Evolutionary conservation across 2,329 filamentous ascomycete species (phyloP).

Genomic region (Coleophoma eucalyptorum): DNA sequence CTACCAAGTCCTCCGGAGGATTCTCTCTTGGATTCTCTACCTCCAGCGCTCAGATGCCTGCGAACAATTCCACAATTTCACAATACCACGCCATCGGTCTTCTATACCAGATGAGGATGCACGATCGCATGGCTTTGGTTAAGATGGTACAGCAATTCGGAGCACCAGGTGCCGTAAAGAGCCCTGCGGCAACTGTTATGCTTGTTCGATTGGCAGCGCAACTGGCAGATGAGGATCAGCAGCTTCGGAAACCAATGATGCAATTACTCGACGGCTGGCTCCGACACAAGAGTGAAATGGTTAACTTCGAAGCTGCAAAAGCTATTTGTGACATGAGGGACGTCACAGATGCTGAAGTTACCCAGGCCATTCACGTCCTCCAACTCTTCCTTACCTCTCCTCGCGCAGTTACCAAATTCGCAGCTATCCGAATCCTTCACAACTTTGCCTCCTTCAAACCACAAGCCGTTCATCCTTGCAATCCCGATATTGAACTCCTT

Average conservation of each 20-base stretch:
- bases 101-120: slow-evolving; percentile 94
- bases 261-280: slow-evolving; percentile 94
- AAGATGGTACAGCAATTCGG: slow-evolving; percentile 99
- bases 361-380: slow-evolving; percentile 89
- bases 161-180: slow-evolving; percentile 87
- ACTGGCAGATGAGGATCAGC: slow-evolving; percentile 87
- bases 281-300: slow-evolving; percentile 98
- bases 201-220: slow-evolving; percentile 90
- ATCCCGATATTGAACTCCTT: slow-evolving; percentile 93
- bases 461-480: slow-evolving; percentile 85
- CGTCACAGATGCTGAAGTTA: slow-evolving; percentile 85
- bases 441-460: slow-evolving; percentile 97
- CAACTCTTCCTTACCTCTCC: slow-evolving; percentile 97
- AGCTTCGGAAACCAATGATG: slow-evolving; percentile 93
- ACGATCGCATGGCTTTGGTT: slow-evolving; percentile 96
- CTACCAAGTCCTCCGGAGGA: slow-evolving; percentile 80
- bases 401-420: slow-evolving; percentile 94
- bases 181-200: slow-evolving; percentile 87
- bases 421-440: slow-evolving; percentile 92
- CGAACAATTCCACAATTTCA: slow-evolving; percentile 94
- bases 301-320: slow-evolving; percentile 98
- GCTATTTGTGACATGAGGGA: slow-evolving; percentile 94
- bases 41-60: slow-evolving; percentile 67
- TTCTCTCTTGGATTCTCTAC: slow-evolving; percentile 92
- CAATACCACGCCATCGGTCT: slow-evolving; percentile 98